Evolutionary conservation across 192 early-diverging fungal species (phyloP), one percentile per base, ranked within the genome.

Genomic region (Diversispora eburnea): DNA sequence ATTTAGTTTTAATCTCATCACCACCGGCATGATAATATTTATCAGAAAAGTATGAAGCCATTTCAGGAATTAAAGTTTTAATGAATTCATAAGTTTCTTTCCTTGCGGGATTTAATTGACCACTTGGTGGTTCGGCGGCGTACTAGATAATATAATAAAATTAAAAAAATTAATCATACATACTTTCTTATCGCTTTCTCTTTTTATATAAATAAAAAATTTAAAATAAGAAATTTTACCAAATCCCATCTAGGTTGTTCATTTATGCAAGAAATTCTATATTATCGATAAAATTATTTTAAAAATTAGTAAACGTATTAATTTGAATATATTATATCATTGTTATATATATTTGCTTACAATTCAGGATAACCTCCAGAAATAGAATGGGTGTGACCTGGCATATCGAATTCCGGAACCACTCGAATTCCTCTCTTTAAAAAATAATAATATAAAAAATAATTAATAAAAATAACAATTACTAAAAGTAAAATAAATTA

Each of bases 331-430:
- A n/a, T n/a, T n/a, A n/a, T n/a, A n/a, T n/a, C n/a, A n/a, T n/a
- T n/a, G n/a, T n/a, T n/a, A n/a, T n/a, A n/a, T n/a, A n/a, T n/a
- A n/a, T 33, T 33, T 33, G n/a, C 49, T 10, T 70, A 70, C 48
- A 77, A 69, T 46, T 77, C 72, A 9, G 77, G 72, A 12, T 69
- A 47, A 74, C 72, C 74, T 48, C 43, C 45, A 51, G 57, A 65
- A 6, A 73, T 67, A 52, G 77, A 83, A 75, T 75, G 79, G n/a
- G 87, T 89, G 75, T 96, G 94, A 0, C 90, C 94, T 3, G 95
- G 95, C 87, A 96, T 92, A 77, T 98, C 94, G 67, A 95, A 86
- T 77, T 98, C 95, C 3, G 94, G 94, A 69, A 96, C 91, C 19
- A 98, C 80, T n/a, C 95, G 87, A 60, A 96, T 88, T 9, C 93